These are phyloP conservation scores for Ustilago esculenta DNA, from an alignment of 1,284 basidiomycete genomes.

Conservation along the genomic window DNA sequence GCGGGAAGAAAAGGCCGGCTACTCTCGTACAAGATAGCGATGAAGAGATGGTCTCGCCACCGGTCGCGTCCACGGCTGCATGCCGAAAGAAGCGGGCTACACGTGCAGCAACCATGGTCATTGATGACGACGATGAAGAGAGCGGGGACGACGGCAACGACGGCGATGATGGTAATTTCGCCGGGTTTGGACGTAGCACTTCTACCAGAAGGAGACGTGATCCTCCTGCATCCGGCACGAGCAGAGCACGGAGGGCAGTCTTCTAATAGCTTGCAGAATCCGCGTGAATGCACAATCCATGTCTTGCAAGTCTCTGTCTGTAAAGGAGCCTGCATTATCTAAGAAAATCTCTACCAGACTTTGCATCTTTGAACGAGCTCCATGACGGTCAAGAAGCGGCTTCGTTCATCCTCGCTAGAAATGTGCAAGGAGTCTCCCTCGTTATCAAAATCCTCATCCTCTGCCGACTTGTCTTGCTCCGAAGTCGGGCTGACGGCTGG, in stretches of 20 bases:
- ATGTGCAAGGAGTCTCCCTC: slow-evolving; percentile 62
- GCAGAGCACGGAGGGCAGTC: slow-evolving; percentile 7
- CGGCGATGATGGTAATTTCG: slow-evolving; percentile 44
- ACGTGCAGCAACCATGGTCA: slow-evolving; percentile 2
- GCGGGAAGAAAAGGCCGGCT: slow-evolving; percentile 17
- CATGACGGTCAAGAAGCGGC: slow-evolving; percentile 77
- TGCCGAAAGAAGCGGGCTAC: background rate
- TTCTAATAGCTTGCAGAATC: slow-evolving; percentile 10
- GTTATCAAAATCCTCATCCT: slow-evolving; percentile 35
- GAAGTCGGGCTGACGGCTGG: background rate
- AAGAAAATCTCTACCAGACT: slow-evolving; percentile 20
- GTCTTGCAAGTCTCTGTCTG: no score
- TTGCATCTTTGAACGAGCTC: slow-evolving; percentile 71
- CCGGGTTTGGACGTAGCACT: slow-evolving; percentile 34
- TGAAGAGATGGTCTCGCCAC: slow-evolving; percentile 7
- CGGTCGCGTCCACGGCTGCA: background rate
- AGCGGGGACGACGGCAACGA: slow-evolving; percentile 6
- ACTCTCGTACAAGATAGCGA: slow-evolving; percentile 24
- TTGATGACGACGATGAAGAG: slow-evolving; percentile 13
- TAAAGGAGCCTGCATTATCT: no score
- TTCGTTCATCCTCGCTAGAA: slow-evolving; percentile 73
- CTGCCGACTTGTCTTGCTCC: background rate
- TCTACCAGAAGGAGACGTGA: slow-evolving; percentile 28
- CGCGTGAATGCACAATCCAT: background rate
- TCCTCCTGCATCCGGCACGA: slow-evolving; percentile 3